Evolutionary conservation across 805 yeast genomes (phyloP), one percentile per base, ranked within the genome.

Genomic region (Grigorovia yakushimaensis): DNA sequence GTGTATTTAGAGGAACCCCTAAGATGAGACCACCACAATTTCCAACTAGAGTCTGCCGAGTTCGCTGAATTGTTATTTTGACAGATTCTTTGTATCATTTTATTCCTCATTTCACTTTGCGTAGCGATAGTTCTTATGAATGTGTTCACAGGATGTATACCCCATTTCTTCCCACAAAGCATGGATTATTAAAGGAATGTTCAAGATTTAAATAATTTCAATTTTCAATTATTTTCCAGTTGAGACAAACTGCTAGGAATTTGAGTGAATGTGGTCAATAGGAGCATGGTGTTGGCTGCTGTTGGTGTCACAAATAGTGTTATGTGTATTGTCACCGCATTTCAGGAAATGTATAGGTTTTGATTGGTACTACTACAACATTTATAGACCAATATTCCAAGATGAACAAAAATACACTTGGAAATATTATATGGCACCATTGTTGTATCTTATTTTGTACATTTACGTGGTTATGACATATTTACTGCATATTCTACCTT

Each of bases 371-470:
- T 64, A 66, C 46, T 44, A 33, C 9, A 23, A 47, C 4, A 49
- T 64, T 4, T 65, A 56, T 44, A 47, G 51, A 23, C 67, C 66
- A 9, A 22, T 63, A 1, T 41, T 58, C 10, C 49, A 50, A 35
- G 65, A 61, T 35, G 48, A 48, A 10, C 41, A 51, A 4, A 46
- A 50, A n/a, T 55, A 51, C 44, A 47, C 54, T 11, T 59, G 61
- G 61, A 63, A 64, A 42, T 59, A 51, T 43, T 46, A 55, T 39
- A n/a, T 59, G 3, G 60, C 65, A 0, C 70, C 70, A 2, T 4
- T 47, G 1, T 59, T 66, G 33, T 66, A 65, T 44, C 41, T 55
- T 5, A 23, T 50, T 1, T 37, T 66, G 10, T 60, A 60, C 46
- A 4, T 46, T 2, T 57, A 51, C 17, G 46, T 64, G 43, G 41